Evolutionary conservation across 768 basidiomycete species (phyloP), one percentile per base, ranked within the genome.

Genomic region (Guyanaporus albipodus): DNA sequence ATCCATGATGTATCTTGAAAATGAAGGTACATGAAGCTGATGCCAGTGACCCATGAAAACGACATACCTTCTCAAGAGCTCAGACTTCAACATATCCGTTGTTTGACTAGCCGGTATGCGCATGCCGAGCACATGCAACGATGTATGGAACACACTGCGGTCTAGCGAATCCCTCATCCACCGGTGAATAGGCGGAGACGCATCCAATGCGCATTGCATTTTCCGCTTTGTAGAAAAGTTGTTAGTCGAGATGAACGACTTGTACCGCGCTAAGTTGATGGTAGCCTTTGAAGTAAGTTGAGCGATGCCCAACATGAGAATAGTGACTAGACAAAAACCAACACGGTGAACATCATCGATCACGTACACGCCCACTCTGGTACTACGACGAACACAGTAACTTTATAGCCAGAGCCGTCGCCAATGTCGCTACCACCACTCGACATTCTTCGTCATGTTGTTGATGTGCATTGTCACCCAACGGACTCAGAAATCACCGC

Each of bases 381-480:
- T 18, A 54, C n/a, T n/a, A n/a, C n/a, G n/a, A n/a, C n/a, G n/a
- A n/a, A n/a, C n/a, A n/a, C n/a, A n/a, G n/a, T n/a, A n/a, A n/a
- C n/a, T n/a, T n/a, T 51, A 44, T 32, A 35, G 8, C 26, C 4
- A 33, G 23, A 23, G 12, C 21, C 19, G 19, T 27, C 36, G 4
- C 21, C 36, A 23, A 23, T 29, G 8, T 42, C 46, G 9, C 57
- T 64, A n/a, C 69, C 67, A 26, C 43, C 62, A 3, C 53, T 55
- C 22, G 54, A 58, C 39, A 75, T 91, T 36, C 70, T 89, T 17
- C 69, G 66, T 18, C 89, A 89, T 56, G 70, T 97, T 46, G 75
- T 83, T 44, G 94, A 96, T 61, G 88, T 84, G 0, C 94, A 97
- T 55, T 94, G 90, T 66, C 94, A 97, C 68, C 92, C 94, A 4